These are phyloP conservation scores for Phytophthora multivora DNA, from an alignment of 352 stramenopile genomes.

Conservation along the genomic window DNA sequence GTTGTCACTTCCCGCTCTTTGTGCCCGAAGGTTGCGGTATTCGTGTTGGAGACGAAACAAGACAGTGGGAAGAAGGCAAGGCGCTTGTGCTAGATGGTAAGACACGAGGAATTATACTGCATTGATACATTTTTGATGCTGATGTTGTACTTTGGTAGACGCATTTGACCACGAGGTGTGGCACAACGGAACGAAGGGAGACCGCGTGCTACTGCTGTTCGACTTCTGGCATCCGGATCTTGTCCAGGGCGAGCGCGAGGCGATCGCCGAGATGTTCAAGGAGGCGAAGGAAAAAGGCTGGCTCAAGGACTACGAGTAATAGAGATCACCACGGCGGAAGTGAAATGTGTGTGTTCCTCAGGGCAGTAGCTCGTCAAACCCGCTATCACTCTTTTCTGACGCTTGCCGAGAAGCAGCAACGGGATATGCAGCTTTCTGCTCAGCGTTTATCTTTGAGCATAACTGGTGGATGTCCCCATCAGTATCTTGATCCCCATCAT, in stretches of 20 bases:
- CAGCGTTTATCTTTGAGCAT: slow-evolving; percentile 43
- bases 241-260: slow-evolving; percentile 55
- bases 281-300: slow-evolving; percentile 77
- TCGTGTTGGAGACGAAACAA: slow-evolving; percentile 87
- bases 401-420: not conserved
- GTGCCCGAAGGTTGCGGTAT: slow-evolving; percentile 92
- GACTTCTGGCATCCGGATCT: slow-evolving; percentile 83
- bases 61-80: slow-evolving; percentile 81
- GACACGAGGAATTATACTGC: not conserved
- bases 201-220: slow-evolving; percentile 88
- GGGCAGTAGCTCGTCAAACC: slow-evolving; percentile 26
- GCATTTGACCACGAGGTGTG: slow-evolving; percentile 87
- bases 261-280: slow-evolving; percentile 74
- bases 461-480: slow-evolving; percentile 31
- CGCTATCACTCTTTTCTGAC: not conserved
- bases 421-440: slow-evolving; percentile 24
- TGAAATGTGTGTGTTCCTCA: slow-evolving; percentile 3
- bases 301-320: slow-evolving; percentile 63
- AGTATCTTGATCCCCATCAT: not conserved
- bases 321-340: not conserved
- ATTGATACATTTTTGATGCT: not conserved
- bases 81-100: slow-evolving; percentile 83
- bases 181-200: slow-evolving; percentile 62
- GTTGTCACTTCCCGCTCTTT: slow-evolving; percentile 94
- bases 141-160: slow-evolving; percentile 37